Conservation (phyloP, 1,284 basidiomycete genomes). For the Sporisorium iseilematis-ciliati region DNA sequence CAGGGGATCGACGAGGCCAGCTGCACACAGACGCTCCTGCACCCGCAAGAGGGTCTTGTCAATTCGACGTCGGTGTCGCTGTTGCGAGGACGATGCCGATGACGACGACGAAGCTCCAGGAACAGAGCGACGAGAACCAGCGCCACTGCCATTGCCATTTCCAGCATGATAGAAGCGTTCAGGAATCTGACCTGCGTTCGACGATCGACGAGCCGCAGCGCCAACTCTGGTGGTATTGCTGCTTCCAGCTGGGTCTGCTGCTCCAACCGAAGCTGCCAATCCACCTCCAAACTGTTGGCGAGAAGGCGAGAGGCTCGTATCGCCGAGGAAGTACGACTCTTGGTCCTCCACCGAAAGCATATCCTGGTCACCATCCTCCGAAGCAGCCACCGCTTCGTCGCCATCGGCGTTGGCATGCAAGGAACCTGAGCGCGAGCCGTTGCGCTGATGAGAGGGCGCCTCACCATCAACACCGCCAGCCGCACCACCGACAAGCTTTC, state of each 20-base stretch:
- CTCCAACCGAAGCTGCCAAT: conserved; percentile 17
- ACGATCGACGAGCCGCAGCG: conserved; percentile 18
- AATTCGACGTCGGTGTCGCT: conserved; percentile 46
- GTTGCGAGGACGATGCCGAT: conserved; percentile 10
- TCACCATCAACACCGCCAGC: conserved; percentile 63
- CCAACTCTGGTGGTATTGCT: conserved; percentile 9
- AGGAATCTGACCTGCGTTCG: conserved; percentile 24
- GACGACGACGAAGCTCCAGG: not conserved
- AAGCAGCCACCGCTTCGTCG: conserved; percentile 1
- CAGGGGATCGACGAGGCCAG: conserved; percentile 61
- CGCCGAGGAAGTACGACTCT: conserved; percentile 45
- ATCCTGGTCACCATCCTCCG: conserved; percentile 33
- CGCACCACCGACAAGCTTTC: conserved; percentile 57
- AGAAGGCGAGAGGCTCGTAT: conserved; percentile 28
- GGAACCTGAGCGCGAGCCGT: not conserved
- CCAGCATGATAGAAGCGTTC: conserved; percentile 40
- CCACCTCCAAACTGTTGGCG: conserved; percentile 12
- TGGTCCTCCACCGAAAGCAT: conserved; percentile 51
- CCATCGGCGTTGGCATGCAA: conserved; percentile 5
- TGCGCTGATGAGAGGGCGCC: conserved; percentile 24
- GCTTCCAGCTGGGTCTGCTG: conserved; percentile 13
- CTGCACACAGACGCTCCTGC: conserved; percentile 59
- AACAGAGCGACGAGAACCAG: conserved; percentile 10
- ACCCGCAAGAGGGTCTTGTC: conserved; percentile 55
- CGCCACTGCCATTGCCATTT: conserved; percentile 1